phyloP scores from a whole-genome alignment of 345 rosid genomes.

The Syzygium oleosum region DNA sequence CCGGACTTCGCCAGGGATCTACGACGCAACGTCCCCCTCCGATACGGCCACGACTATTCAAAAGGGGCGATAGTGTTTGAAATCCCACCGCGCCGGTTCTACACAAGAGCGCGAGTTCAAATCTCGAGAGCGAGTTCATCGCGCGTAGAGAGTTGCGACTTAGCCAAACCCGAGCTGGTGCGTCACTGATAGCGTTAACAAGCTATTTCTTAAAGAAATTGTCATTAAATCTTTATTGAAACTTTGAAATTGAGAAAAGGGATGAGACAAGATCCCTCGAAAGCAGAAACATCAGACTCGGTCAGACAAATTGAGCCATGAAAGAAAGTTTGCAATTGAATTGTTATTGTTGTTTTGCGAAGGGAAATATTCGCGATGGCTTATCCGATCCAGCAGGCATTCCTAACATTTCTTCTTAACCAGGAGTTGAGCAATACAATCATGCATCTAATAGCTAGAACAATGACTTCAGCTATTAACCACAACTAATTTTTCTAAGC shows the following conservation, averaged over 20 bases:
- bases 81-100: neutral
- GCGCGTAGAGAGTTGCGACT: neutral
- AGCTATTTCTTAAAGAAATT: neutral
- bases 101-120: neutral
- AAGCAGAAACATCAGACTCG: neutral
- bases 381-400: neutral
- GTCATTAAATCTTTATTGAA: rapidly evolving
- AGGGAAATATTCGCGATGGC: neutral
- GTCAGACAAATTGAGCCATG: neutral
- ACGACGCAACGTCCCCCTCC: neutral
- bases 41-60: neutral
- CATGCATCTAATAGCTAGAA: neutral
- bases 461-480: neutral
- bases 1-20: neutral
- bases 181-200: rapidly evolving
- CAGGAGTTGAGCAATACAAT: neutral
- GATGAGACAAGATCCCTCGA: neutral
- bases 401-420: neutral
- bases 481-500: neutral
- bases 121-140: neutral
- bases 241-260: neutral
- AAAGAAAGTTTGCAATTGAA: neutral
- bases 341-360: neutral
- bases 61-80: neutral
- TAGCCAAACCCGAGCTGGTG: neutral